Evolutionary conservation across 2,329 filamentous ascomycete genomes (phyloP).

Genomic region (Venturia aucupariae): DNA sequence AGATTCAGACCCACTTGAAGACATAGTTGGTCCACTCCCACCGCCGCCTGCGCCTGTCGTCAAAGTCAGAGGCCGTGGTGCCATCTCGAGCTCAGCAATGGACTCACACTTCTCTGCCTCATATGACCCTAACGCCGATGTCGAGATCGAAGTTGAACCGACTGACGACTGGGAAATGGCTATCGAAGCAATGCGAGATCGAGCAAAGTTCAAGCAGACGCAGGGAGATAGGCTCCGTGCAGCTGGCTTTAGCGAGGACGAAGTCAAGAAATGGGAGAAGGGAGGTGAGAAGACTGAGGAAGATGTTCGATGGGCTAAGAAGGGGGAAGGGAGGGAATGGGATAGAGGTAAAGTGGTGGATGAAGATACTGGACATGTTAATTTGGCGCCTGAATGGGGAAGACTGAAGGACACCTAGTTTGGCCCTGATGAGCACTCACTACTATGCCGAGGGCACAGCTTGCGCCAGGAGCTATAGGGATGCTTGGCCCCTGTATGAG

Average conservation of each 20-base stretch:
- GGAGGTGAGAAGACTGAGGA: constrained; percentile 52
- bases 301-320: constrained; percentile 63
- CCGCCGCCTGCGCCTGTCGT: constrained; percentile 39
- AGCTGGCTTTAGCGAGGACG: constrained; percentile 68
- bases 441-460: neutral
- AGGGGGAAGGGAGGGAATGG: constrained; percentile 59
- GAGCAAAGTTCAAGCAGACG: constrained; percentile 66
- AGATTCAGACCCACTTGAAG: constrained; percentile 63
- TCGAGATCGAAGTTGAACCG: constrained; percentile 39
- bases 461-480: neutral
- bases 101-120: constrained; percentile 67
- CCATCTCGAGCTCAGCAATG: constrained; percentile 54
- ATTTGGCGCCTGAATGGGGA: constrained; percentile 41
- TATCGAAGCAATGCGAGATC: constrained; percentile 67
- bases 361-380: constrained; percentile 43
- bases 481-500: neutral
- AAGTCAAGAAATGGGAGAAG: constrained; percentile 64
- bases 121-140: constrained; percentile 51
- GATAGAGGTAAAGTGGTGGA: constrained; percentile 54
- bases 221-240: constrained; percentile 66
- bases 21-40: constrained; percentile 63
- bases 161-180: constrained; percentile 71
- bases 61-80: constrained; percentile 61
- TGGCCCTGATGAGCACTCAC: neutral
- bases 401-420: constrained; percentile 14